phyloP scores from a whole-genome alignment of 2,329 filamentous ascomycete species.

The Hypoxylon sp. region DNA sequence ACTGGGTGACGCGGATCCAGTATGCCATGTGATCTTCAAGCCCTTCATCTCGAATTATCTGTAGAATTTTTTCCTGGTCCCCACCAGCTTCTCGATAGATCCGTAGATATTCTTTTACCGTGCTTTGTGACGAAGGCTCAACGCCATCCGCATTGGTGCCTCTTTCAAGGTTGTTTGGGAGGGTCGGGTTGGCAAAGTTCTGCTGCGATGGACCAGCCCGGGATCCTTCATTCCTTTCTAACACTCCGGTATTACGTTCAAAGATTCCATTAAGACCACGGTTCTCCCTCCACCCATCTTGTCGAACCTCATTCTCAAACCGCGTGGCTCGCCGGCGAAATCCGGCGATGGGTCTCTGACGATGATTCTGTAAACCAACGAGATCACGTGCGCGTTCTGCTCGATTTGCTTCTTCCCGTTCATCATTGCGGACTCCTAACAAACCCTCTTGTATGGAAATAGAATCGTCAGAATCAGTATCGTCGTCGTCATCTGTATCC shows the following conservation, averaged over 20 bases:
- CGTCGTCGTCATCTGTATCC: conserved; percentile 32
- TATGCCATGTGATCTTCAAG: conserved; percentile 71
- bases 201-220: conserved; percentile 5
- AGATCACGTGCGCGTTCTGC: conserved; percentile 34
- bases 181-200: conserved; percentile 1
- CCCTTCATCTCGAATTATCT: conserved; percentile 73
- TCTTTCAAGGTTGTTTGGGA: conserved; percentile 11
- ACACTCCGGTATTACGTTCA: conserved; percentile 8
- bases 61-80: conserved; percentile 70
- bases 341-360: conserved; percentile 49
- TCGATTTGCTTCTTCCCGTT: conserved; percentile 32
- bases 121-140: conserved; percentile 37
- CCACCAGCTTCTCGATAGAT: conserved; percentile 73
- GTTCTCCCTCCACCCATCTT: conserved; percentile 22
- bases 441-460: conserved; percentile 22
- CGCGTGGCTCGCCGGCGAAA: conserved; percentile 49
- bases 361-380: conserved; percentile 40
- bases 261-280: conserved; percentile 20
- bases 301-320: conserved; percentile 41
- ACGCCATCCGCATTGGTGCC: conserved; percentile 7
- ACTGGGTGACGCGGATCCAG: conserved; percentile 69
- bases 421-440: conserved; percentile 23
- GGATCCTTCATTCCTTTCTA: conserved; percentile 16
- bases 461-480: conserved; percentile 44
- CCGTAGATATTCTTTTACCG: conserved; percentile 63